Evolutionary conservation across 2,329 filamentous ascomycete genomes (phyloP).

Genomic region (Fusarium sp.): DNA sequence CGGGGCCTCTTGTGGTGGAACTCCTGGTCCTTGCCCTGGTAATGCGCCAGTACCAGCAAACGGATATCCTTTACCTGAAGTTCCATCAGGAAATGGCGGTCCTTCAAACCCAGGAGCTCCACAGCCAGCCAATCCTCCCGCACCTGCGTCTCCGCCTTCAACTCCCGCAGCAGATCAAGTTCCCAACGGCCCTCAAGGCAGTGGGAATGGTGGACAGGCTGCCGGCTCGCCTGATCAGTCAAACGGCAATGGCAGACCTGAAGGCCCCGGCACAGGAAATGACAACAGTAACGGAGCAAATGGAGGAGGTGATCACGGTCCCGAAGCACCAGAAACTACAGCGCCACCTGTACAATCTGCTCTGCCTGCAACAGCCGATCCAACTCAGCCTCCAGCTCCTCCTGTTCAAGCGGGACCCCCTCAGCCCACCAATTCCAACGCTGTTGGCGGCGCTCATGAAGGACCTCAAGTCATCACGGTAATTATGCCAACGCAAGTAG

Average conservation of each 20-base stretch:
- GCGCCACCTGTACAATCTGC: background rate
- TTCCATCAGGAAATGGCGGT: background rate
- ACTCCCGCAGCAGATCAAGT: background rate
- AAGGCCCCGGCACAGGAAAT: background rate
- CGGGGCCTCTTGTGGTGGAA: slow-evolving; percentile 2
- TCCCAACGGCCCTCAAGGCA: background rate
- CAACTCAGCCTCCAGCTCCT: background rate
- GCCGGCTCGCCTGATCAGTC: background rate
- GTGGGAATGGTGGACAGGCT: background rate
- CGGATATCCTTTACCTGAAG: background rate
- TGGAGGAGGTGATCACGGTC: background rate
- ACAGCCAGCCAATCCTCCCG: background rate
- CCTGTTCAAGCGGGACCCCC: background rate
- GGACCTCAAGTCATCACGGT: slow-evolving; percentile 42
- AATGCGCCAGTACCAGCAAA: background rate
- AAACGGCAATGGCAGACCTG: background rate
- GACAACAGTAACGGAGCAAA: background rate
- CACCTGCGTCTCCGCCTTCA: background rate
- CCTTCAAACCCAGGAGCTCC: background rate
- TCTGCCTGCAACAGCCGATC: background rate
- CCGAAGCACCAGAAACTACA: background rate
- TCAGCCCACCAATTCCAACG: slow-evolving; percentile 1
- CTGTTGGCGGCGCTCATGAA: background rate
- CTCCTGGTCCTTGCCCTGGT: background rate
- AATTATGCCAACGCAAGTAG: slow-evolving; percentile 38